phyloP scores from a whole-genome alignment of 306 rosid species.

The Calophaca sinica region DNA sequence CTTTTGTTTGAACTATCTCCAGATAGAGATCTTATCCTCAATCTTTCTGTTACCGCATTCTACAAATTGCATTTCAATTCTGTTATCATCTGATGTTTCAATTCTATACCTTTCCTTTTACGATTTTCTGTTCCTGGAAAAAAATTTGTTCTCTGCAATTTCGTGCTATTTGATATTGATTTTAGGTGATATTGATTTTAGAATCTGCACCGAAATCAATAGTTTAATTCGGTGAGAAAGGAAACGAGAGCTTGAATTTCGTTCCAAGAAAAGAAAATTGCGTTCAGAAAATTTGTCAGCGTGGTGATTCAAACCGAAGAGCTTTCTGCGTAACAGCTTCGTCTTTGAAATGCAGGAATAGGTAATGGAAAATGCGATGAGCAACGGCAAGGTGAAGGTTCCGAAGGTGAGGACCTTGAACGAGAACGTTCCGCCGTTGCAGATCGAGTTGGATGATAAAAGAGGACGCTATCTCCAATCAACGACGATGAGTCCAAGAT shows the following conservation, averaged over 20 bases:
- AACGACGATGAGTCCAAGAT: conserved; percentile 48
- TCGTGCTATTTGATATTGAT: not conserved
- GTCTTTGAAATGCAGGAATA: conserved; percentile 44
- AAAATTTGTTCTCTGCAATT: conserved; percentile 12
- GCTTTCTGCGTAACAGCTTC: conserved; percentile 31
- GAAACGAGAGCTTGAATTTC: conserved; percentile 24
- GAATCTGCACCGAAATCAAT: not conserved
- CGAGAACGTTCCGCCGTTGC: conserved; percentile 54
- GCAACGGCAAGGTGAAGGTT: conserved; percentile 41
- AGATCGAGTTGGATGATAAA: conserved; percentile 45
- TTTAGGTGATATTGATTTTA: not conserved
- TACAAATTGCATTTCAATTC: too few species aligned
- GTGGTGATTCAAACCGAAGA: not conserved
- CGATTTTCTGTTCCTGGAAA: not conserved
- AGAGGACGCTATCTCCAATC: conserved; percentile 51
- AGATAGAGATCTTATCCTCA: too few species aligned
- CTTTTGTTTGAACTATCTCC: not conserved
- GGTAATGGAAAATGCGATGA: conserved; percentile 48
- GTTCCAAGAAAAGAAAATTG: conserved; percentile 9
- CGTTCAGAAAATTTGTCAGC: not conserved
- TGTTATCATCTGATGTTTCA: too few species aligned
- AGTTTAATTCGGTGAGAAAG: not conserved
- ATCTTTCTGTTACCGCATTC: too few species aligned
- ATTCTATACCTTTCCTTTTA: not conserved
- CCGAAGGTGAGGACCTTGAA: conserved; percentile 39